Evolutionary conservation across 805 yeast genomes (phyloP), one percentile per base, ranked within the genome.

Genomic region (Candida morakotiae): DNA sequence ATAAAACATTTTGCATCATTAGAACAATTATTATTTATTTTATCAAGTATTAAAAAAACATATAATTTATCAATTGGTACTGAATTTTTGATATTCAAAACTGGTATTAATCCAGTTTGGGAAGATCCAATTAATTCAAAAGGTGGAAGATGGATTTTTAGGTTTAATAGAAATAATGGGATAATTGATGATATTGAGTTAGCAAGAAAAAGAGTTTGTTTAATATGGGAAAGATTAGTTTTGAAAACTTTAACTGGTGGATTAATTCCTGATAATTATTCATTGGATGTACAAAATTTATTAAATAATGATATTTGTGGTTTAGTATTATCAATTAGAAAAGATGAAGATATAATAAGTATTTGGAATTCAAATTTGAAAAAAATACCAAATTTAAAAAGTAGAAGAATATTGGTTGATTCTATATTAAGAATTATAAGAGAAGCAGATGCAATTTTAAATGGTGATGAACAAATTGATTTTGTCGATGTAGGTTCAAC

Each of bases 101-200:
- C 69, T 22, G 82, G 81, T 2, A 67, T 78, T 25, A 72, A 73
- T 45, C 86, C 86, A 9, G 73, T 77, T 34, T 79, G 86, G 84
- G 84, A 79, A 51, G 84, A 80, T 50, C 79, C 81, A 7, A 61
- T 68, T 34, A 79, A 79, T 51, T 57, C 70, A 42, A 61, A 65
- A 35, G 85, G 85, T 25, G 85, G 86, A 2, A 61, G 83, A 46
- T 79, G 83, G 83, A 68, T 74, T 14, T 71, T 77, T 46, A 62
- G 79, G 44, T 69, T 77, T 46, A 55, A 60, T 48, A 31, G 40
- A 32, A 36, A 37, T 19, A 42, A 34, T 37, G 34, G 17, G 47
- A 46, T 19, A 48, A 42, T 21, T 61, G 56, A 17, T 15, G 38
- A 42, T 16, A 40, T 49, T 9, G 42, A 33, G 28, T 46, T 47